Base-by-base conservation (phyloP, 345 rosid species). In the Atalantia buxifolia region DNA sequence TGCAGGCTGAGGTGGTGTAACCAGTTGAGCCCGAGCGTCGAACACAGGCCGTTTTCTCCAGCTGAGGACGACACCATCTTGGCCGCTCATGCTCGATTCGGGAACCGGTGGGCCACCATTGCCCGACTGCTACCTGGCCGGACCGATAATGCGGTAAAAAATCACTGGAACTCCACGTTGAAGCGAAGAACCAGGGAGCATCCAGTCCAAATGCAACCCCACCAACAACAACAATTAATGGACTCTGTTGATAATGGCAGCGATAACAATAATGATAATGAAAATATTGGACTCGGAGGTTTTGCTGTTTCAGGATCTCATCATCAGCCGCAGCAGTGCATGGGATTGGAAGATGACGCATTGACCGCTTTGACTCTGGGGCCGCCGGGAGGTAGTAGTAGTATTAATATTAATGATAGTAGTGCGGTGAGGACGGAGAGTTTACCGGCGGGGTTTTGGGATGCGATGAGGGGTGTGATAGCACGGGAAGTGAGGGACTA, bases 61-160 rank as follows among this genome's bases (percentile, higher is more conserved):
- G 84, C 72, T 0, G 92, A 89, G 69, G 92, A 89, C 40, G 87
- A 86, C n/a, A 79, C 87, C 31, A 89, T 89, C 82, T 78, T 89
- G 77, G 87, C 82, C 2, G 89, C 90, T n/a, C 92, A 89, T 64
- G 90, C 89, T 27, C 80, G 78, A 55, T 85, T 74, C 74, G 92
- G 92, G 10, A 89, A 89, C 79, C 84, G 90, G 25, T 89, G 92
- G 92, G 92, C 92, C 64, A 83, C 92, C 80, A 89, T 89, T 76
- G 90, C 92, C 9, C 80, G 89, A 30, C 62, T 87, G 79, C 88
- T 89, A 21, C 90, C 89, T 0, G 92, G 92, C 14, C 83, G 92
- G 57, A 89, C 92, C 1, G 92, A 89, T 79, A 89, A 89, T 77
- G 89, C 92, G 1, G 89, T 89, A 69, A 89, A 89, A 83, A 89